Base-by-base conservation (phyloP, 148 eudicot genomes). In the Mesembryanthemum crystallinum region DNA sequence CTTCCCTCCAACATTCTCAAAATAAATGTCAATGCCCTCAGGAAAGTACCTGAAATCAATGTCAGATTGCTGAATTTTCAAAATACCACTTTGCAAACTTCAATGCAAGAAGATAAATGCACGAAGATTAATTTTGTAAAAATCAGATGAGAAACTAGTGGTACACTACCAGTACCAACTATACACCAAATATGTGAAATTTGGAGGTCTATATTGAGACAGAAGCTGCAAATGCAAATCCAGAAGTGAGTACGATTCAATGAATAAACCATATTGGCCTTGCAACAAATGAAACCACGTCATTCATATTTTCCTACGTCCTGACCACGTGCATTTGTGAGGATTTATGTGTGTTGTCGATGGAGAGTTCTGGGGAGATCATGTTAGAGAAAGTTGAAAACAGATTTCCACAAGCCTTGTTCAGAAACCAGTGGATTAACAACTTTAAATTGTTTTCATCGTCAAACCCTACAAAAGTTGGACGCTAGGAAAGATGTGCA, bases 1-100 rank as follows among this genome's bases (percentile, higher is more conserved):
- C 76, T 83, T 82, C 14, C 90, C 87, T 49, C 88, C 89, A 8
- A 87, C 90, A 23, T 85, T 87, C 63, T 85, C 88, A 3, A 83
- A 87, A 79, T 87, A 86, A 3, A 86, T 86, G 73, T 86, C 88
- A 8, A 86, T 86, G 49, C 86, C 88, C 55, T 80, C 82, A 1
- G 86, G 79, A 63, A 81, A 81, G 45, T 15, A 76, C 83, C 83
- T 81, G 39, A 35, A 35, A 2, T 35, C 39, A 35, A 35, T 2
- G 39, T 3, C 3, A 35, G 39, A 35, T 35, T 6, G 6, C 39
- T 35, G 4, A 6, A 35, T 35, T 35, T 6, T 3, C 49, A 45
- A 0, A 45, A 45, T 45, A 45, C 8, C 49, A 45, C 49, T 45
- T 45, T 45, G 49, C 8, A 43, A 43, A 43, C 49, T 43, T 11